Percentiles rank a stretch among this genome's conserved stretches.
phyloP scores from a whole-genome alignment of 257 asterid species.

The Prunella vulgaris region DNA sequence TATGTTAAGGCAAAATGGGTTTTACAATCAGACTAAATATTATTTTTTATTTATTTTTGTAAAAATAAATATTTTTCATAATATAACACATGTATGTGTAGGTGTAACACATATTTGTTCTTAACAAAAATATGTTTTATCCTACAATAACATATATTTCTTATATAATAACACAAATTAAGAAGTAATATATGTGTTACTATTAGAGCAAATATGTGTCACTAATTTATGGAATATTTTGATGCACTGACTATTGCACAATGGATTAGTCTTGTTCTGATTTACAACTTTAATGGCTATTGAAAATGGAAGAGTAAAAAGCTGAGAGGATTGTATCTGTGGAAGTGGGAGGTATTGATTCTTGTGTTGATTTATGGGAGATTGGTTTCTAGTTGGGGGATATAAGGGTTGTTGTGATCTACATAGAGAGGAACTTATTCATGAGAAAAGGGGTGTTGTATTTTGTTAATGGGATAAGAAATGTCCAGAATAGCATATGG shows the following conservation, averaged over 20 bases:
- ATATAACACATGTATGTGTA: too few relatives aligned
- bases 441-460: slow-evolving; percentile 71
- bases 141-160: too few relatives aligned
- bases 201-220: too few relatives aligned
- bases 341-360: slow-evolving; percentile 83
- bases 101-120: too few relatives aligned
- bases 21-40: too few relatives aligned
- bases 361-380: slow-evolving; percentile 82
- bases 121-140: too few relatives aligned
- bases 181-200: too few relatives aligned
- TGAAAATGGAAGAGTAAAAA: slow-evolving; percentile 27
- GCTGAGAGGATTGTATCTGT: slow-evolving; percentile 50
- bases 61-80: too few relatives aligned
- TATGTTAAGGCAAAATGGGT: too few relatives aligned
- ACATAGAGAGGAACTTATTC: slow-evolving; percentile 69
- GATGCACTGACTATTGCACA: slow-evolving; percentile 45
- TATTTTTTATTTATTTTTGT: too few relatives aligned
- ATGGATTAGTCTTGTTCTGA: slow-evolving; percentile 59
- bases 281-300: slow-evolving; percentile 47
- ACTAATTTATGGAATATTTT: too few relatives aligned
- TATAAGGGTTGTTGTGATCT: slow-evolving; percentile 57
- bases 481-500: slow-evolving; percentile 88
- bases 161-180: too few relatives aligned
- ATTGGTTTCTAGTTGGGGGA: slow-evolving; percentile 80
- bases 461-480: slow-evolving; percentile 77